These are phyloP conservation scores for Podaxis sp. DNA, from an alignment of 768 basidiomycete genomes.

Conservation along the genomic window DNA sequence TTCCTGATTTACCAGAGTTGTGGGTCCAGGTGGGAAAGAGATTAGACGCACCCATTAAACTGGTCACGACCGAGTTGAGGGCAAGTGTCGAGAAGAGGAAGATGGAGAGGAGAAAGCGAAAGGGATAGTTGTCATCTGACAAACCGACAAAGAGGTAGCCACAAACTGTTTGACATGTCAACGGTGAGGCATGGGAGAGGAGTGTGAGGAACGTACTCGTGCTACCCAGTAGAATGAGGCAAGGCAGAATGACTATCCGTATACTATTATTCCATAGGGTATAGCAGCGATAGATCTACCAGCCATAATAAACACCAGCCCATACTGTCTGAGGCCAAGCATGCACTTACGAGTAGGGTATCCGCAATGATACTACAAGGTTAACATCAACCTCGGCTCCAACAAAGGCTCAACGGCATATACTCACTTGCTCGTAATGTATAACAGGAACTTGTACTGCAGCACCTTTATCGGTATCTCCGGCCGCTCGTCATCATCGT, in stretches of 20 bases:
- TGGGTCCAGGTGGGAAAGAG: constrained; percentile 14
- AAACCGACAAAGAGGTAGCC: constrained; percentile 27
- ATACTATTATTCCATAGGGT: constrained; percentile 29
- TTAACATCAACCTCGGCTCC: not conserved
- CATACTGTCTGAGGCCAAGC: not conserved
- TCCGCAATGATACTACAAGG: constrained; percentile 27
- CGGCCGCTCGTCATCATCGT: not conserved
- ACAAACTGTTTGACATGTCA: constrained; percentile 18
- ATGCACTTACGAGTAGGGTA: constrained; percentile 25
- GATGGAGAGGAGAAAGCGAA: constrained; percentile 24
- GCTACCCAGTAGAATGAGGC: constrained; percentile 24
- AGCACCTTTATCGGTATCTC: constrained; percentile 26
- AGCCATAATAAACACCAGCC: not conserved
- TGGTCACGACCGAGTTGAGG: constrained; percentile 27
- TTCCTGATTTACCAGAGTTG: not conserved
- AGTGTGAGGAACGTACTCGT: constrained; percentile 21
- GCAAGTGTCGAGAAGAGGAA: constrained; percentile 29
- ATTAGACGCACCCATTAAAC: constrained; percentile 25
- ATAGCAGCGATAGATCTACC: constrained; percentile 32
- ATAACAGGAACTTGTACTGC: constrained; percentile 28
- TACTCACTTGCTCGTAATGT: constrained; percentile 32
- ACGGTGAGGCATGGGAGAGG: constrained; percentile 1
- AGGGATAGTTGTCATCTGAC: constrained; percentile 27
- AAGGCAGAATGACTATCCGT: constrained; percentile 26
- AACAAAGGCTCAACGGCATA: not conserved